A percentile compares a stretch with the other conserved stretches of the same genome.
Evolutionary conservation across 2,329 filamentous ascomycete genomes (phyloP).

Genomic region (Phialocephala sp.): DNA sequence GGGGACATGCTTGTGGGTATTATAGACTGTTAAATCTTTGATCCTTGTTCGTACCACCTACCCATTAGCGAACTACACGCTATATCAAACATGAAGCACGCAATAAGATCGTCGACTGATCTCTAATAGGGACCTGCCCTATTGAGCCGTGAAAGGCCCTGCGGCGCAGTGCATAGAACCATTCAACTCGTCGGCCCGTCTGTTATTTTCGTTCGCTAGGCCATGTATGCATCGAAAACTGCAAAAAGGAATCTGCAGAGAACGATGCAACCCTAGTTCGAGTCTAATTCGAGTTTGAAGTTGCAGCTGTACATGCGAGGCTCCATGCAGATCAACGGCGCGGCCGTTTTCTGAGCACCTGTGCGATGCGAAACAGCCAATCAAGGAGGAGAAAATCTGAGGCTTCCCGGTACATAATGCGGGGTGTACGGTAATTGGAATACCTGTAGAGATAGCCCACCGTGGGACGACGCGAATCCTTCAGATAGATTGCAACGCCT

Average conservation of each 20-base stretch:
- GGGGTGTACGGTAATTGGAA: background rate
- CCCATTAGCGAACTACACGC: background rate
- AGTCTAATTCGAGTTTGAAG: background rate
- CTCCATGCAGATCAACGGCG: background rate
- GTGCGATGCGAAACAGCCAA: background rate
- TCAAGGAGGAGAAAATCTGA: conserved; percentile 1
- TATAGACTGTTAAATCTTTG: background rate
- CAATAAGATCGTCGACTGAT: conserved; percentile 4
- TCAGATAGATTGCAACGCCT: background rate
- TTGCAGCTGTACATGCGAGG: background rate
- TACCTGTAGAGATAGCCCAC: background rate
- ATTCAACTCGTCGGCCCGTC: background rate
- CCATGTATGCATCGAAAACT: background rate
- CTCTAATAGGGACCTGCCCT: background rate
- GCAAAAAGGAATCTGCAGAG: too few species aligned
- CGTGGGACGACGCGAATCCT: background rate
- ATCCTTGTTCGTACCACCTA: background rate
- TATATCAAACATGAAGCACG: conserved; percentile 1
- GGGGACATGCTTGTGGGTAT: background rate
- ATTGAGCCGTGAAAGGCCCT: background rate
- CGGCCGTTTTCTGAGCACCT: background rate
- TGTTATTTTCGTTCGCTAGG: too few species aligned
- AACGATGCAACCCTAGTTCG: too few species aligned
- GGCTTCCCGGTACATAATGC: background rate
- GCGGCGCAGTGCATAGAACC: background rate